Conservation (phyloP, 768 basidiomycete species). For the Dentipellis fragilis region DNA sequence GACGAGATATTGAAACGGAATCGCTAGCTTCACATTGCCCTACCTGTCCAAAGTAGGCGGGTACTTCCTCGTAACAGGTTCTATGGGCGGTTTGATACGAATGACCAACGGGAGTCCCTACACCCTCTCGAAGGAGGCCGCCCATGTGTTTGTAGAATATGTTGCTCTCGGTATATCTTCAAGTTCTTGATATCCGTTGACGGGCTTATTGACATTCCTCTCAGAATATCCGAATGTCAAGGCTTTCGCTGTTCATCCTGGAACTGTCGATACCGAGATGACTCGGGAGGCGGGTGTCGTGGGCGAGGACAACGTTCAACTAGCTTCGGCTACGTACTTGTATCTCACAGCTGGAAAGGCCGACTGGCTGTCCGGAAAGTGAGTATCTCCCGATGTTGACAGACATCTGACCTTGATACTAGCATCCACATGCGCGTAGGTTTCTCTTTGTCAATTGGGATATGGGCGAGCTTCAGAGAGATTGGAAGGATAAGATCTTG, state of each 20-base stretch:
- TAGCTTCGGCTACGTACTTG: background rate
- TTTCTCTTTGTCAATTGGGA: background rate
- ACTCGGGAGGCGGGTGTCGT: background rate
- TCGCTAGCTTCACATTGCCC: slow-evolving; percentile 1
- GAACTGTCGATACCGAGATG: background rate
- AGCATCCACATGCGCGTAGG: background rate
- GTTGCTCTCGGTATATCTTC: slow-evolving; percentile 16
- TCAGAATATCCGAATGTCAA: background rate
- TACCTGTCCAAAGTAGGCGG: slow-evolving; percentile 2
- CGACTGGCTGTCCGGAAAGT: background rate
- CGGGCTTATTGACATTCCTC: no score
- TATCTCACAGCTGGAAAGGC: background rate
- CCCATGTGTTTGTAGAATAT: slow-evolving; percentile 2
- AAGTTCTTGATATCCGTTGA: background rate
- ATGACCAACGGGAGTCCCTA: slow-evolving; percentile 1
- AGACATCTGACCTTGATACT: background rate
- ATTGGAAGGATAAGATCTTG: slow-evolving; percentile 1
- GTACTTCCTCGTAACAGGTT: background rate
- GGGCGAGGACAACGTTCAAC: background rate
- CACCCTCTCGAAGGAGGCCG: slow-evolving; percentile 3
- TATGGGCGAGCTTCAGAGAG: background rate
- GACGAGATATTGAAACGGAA: background rate
- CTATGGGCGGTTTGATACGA: background rate
- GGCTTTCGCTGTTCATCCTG: background rate
- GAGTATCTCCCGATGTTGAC: background rate